A percentile compares a stretch with the other conserved stretches of the same genome.
phyloP scores from a whole-genome alignment of 2,329 filamentous ascomycete genomes.

The Diplodia intermedia region DNA sequence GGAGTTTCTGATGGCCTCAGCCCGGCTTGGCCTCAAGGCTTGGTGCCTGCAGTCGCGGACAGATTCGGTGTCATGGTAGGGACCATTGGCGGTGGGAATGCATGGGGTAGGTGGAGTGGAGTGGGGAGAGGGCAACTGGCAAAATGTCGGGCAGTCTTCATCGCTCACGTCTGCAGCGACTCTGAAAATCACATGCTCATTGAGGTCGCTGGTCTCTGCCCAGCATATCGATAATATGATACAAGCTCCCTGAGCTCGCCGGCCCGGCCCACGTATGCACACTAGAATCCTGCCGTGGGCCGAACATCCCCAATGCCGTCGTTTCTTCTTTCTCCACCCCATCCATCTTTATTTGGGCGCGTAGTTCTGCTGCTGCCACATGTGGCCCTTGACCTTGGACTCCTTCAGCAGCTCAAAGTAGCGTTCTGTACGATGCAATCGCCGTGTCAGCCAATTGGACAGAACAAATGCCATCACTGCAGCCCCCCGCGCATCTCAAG shows the following conservation, averaged over 20 bases:
- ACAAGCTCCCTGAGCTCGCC: constrained; percentile 23
- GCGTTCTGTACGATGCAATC: constrained; percentile 62
- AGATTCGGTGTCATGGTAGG: constrained; percentile 8
- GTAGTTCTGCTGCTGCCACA: constrained; percentile 64
- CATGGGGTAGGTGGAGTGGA: background rate
- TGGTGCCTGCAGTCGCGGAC: constrained; percentile 1
- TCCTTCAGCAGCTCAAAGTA: constrained; percentile 80
- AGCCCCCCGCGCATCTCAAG: background rate
- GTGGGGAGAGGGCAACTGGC: constrained; percentile 3
- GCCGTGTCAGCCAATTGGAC: constrained; percentile 29
- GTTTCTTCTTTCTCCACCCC: constrained; percentile 4
- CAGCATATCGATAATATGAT: constrained; percentile 21
- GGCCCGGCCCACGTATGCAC: constrained; percentile 18
- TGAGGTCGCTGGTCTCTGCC: constrained; percentile 20
- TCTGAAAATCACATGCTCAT: constrained; percentile 29
- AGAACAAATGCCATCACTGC: too few relatives aligned
- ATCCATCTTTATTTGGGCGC: constrained; percentile 14
- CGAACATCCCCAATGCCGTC: background rate
- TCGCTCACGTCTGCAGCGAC: background rate
- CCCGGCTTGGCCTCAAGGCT: constrained; percentile 22
- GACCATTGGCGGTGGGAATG: constrained; percentile 1
- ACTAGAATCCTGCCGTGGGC: constrained; percentile 6
- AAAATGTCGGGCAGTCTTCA: constrained; percentile 18
- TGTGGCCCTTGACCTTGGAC: constrained; percentile 77
- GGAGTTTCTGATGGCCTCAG: constrained; percentile 12